Base-by-base conservation (phyloP, 306 rosid species). In the Trifolium repens region DNA sequence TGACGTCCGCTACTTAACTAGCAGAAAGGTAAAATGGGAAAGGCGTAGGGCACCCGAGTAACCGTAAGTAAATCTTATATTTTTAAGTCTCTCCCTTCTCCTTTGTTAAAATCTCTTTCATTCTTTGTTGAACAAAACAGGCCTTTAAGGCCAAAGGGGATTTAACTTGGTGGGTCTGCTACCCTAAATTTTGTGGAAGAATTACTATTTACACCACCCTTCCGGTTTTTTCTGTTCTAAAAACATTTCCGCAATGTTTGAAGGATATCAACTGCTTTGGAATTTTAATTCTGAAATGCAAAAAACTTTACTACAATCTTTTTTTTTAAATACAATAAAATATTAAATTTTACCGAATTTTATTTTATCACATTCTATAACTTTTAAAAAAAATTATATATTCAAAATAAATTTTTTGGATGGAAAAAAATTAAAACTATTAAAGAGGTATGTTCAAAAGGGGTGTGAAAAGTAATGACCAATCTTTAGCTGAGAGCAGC, bases 131-230 rank as follows among this genome's bases (percentile, higher is more conserved):
- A 54, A 54, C 60, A 27, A 19, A 54, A 10, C 5, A 0, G 59
- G 27, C 12, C 26, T 7, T 52, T n/a, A n/a, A 53, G 58, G 59
- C 26, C 59, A 10, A 53, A 1, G 11, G 52, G 10, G 59, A 7
- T 53, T 49, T 15, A 63, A 37, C 22, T 65, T 37, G 42, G 32
- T 24, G 43, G 55, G 73, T 65, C 54, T 46, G 49, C 40, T 15
- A 9, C 65, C 30, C 19, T 50, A 9, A 22, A 22, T 39, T 39
- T 49, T 40, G 2, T 19, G 39, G 40, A 11, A 13, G 17, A 60
- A 59, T 59, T 60, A 9, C 66, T 60, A 13, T 60, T 26, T 60
- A 14, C 66, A 60, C 19, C 39, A 5, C 22, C 5, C 11, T 0
- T 60, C 19, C 11, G 30, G 10, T 49, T 2, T 30, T 60, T 59